Percentiles rank a stretch among this genome's conserved stretches.
phyloP scores from a whole-genome alignment of 495 filamentous ascomycete species.

The Oidiodendron maius region DNA sequence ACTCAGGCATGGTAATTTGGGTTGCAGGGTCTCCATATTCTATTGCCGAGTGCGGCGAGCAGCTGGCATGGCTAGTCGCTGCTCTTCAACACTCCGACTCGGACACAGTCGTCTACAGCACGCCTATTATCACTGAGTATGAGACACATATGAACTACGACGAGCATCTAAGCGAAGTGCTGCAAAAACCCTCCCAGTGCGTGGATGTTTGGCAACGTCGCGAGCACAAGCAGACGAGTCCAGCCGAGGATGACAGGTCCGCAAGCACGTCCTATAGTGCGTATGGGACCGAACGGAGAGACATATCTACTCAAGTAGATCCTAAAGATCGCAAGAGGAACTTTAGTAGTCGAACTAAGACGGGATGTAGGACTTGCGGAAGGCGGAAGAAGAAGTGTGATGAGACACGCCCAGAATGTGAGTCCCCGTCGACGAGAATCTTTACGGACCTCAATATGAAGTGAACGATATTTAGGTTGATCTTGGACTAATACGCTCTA shows the following conservation, averaged over 20 bases:
- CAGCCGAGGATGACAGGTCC: slow-evolving; percentile 38
- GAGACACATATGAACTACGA: slow-evolving; percentile 34
- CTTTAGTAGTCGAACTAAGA: slow-evolving; percentile 98
- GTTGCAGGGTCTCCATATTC: neutral
- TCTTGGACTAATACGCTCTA: slow-evolving; percentile 8
- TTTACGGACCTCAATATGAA: too few species aligned
- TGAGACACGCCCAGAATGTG: slow-evolving; percentile 90
- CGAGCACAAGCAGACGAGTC: slow-evolving; percentile 41
- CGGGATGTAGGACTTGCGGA: slow-evolving; percentile 92
- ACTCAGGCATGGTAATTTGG: neutral
- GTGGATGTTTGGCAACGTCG: slow-evolving; percentile 21
- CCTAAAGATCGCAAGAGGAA: slow-evolving; percentile 77
- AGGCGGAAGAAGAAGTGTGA: slow-evolving; percentile 98
- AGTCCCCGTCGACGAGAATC: too few species aligned
- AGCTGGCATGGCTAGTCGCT: slow-evolving; percentile 4
- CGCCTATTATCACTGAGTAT: too few species aligned
- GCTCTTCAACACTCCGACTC: too few species aligned
- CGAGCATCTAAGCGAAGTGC: slow-evolving; percentile 35
- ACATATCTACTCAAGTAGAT: slow-evolving; percentile 55
- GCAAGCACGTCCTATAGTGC: slow-evolving; percentile 31
- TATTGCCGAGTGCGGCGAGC: slow-evolving; percentile 6
- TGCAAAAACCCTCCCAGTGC: slow-evolving; percentile 17
- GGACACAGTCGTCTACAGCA: too few species aligned
- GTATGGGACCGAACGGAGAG: slow-evolving; percentile 40
- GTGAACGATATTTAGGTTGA: too few species aligned